phyloP scores from a whole-genome alignment of 768 basidiomycete species.

The Leccinum longicurvipes region DNA sequence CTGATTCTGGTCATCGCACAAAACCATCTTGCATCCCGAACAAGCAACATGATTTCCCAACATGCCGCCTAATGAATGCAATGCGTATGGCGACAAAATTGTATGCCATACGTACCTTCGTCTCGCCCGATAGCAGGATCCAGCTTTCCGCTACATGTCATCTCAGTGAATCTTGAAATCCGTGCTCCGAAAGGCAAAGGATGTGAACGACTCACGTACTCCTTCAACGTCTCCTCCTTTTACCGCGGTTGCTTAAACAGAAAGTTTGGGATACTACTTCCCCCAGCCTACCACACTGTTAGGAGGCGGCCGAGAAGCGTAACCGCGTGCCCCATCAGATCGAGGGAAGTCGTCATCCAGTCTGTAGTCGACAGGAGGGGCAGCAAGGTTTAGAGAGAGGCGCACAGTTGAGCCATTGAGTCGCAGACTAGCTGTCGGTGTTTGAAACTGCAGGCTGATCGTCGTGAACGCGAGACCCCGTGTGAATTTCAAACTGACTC shows the following conservation, averaged over 20 bases:
- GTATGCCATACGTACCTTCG: conserved; percentile 47
- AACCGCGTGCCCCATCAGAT: conserved; percentile 28
- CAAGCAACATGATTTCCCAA: too few species aligned
- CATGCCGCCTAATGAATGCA: neutral
- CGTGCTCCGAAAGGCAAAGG: conserved; percentile 48
- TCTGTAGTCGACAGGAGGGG: neutral
- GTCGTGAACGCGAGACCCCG: conserved; percentile 1
- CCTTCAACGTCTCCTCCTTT: conserved; percentile 84
- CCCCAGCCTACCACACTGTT: conserved; percentile 32
- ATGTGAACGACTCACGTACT: conserved; percentile 50
- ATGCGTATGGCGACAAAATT: neutral
- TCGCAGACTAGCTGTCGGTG: conserved; percentile 8
- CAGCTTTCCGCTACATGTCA: conserved; percentile 80
- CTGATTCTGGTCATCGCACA: too few species aligned
- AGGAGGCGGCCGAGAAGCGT: conserved; percentile 48
- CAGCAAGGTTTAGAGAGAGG: neutral
- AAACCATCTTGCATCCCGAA: too few species aligned
- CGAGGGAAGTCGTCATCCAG: neutral
- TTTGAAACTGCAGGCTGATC: neutral
- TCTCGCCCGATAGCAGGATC: conserved; percentile 91
- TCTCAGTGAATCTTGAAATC: conserved; percentile 84
- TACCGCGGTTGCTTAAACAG: conserved; percentile 55
- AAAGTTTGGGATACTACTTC: conserved; percentile 56
- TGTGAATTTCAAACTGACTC: too few species aligned
- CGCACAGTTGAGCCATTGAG: conserved; percentile 11